These are phyloP conservation scores for Solanum chacoense DNA, from an alignment of 305 asterid species.

Conservation along the genomic window DNA sequence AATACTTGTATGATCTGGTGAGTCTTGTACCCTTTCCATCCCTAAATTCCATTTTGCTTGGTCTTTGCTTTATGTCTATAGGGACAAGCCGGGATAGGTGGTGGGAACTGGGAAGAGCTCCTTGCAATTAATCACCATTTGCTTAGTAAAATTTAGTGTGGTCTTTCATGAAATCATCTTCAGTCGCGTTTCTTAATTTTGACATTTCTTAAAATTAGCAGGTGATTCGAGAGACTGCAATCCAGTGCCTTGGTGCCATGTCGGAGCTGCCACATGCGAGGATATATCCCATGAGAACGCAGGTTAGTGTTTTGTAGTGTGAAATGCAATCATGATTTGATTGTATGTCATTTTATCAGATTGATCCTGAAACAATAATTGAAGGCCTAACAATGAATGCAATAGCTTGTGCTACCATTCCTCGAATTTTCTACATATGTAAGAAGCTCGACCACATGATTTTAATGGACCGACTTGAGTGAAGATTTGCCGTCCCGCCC, in stretches of 20 bases:
- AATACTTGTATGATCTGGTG: not conserved
- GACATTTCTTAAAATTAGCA: conserved; percentile 21
- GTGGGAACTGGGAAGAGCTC: not conserved
- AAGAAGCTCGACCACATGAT: not conserved
- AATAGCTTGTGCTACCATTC: not conserved
- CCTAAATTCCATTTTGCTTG: not conserved
- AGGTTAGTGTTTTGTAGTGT: conserved; percentile 30
- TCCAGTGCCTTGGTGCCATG: conserved; percentile 84
- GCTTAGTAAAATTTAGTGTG: not conserved
- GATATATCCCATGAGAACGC: conserved; percentile 61
- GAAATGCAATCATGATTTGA: not conserved
- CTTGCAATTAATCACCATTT: not conserved
- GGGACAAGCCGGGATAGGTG: not conserved
- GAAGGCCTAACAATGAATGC: not conserved
- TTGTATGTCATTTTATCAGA: not conserved
- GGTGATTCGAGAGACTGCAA: conserved; percentile 77
- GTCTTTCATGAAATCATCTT: not conserved
- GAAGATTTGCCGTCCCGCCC: not conserved
- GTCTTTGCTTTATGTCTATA: not conserved
- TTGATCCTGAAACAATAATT: not conserved
- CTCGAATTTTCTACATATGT: not conserved
- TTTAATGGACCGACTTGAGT: not conserved
- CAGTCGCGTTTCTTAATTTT: not conserved
- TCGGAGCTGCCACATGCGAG: conserved; percentile 61
- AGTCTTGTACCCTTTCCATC: not conserved